Evolutionary conservation across 805 yeast species (phyloP), one percentile per base, ranked within the genome.

Genomic region (Hanseniaspora guilliermondii): DNA sequence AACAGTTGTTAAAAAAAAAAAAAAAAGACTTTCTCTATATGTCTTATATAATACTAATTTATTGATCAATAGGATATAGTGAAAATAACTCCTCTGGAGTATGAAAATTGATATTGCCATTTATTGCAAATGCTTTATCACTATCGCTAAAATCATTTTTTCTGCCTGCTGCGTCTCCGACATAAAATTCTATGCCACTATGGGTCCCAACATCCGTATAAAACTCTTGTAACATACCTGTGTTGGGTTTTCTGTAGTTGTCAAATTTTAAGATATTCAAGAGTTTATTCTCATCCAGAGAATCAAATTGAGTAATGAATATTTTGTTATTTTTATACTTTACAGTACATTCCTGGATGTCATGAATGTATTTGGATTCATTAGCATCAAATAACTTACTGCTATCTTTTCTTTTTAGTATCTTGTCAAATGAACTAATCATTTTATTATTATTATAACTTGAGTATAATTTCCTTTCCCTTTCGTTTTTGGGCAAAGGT

Each of bases 111-210:
- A 87, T 45, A 0, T 77, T 78, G 1, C 76, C 62, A 19, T 70
- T 73, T 42, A 71, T 58, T 0, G 97, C 96, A 72, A 89, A 89
- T 54, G 57, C 64, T 58, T 64, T 66, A 65, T 91, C 98, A 48
- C 85, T 77, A 60, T 85, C 88, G 72, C 93, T 85, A 64, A 83
- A 85, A 66, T 91, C 97, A 0, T 63, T 66, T 1, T 64, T 62
- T 53, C 97, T 72, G 0, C 97, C 98, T 6, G 96, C 97, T 0
- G 97, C 97, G 70, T 91, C 98, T 6, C 98, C 98, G n/a, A 88
- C 89, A 65, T 69, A 93, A 47, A 62, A 65, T 19, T 35, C 36
- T 38, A 54, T 32, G 17, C 33, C 21, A 8, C 56, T 55, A 0
- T 59, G 58, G 2, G 63, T 61, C 0, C 48, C 47, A 5, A 42